Evolutionary conservation across 2,329 filamentous ascomycete species (phyloP).

Genomic region (Colletotrichum cordylinicola): DNA sequence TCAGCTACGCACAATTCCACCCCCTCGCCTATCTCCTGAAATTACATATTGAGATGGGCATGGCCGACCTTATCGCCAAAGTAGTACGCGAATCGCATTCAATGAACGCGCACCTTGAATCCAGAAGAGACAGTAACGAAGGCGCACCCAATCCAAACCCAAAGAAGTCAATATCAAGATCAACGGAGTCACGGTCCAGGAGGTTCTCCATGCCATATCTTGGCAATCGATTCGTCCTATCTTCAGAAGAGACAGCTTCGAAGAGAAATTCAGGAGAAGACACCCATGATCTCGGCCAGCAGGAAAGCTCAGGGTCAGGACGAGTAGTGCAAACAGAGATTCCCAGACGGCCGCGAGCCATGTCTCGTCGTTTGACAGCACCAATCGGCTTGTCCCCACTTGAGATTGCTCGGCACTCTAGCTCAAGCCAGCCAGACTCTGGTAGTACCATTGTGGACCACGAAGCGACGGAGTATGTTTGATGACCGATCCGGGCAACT

Average conservation of each 20-base stretch:
- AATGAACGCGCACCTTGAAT: background rate
- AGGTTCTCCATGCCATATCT: background rate
- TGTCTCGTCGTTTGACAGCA: background rate
- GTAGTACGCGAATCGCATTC: conserved; percentile 38
- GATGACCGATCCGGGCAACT: background rate
- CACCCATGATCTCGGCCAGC: background rate
- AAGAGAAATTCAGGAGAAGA: background rate
- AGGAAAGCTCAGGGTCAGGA: background rate
- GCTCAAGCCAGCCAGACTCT: background rate
- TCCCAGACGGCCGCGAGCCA: background rate
- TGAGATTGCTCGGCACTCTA: background rate
- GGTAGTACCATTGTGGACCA: background rate
- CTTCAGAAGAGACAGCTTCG: background rate
- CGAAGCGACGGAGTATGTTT: conserved; percentile 2
- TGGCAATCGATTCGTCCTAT: background rate
- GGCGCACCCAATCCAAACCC: background rate
- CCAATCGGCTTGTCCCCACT: background rate
- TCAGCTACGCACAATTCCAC: conserved; percentile 40
- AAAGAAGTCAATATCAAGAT: background rate
- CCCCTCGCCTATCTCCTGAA: conserved; percentile 54
- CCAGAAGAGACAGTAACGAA: background rate
- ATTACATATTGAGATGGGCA: conserved; percentile 55
- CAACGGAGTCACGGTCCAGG: background rate
- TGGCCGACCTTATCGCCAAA: conserved; percentile 53
- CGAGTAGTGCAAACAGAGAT: background rate